Evolutionary conservation across 345 rosid genomes (phyloP).

Genomic region (Salix viminalis): DNA sequence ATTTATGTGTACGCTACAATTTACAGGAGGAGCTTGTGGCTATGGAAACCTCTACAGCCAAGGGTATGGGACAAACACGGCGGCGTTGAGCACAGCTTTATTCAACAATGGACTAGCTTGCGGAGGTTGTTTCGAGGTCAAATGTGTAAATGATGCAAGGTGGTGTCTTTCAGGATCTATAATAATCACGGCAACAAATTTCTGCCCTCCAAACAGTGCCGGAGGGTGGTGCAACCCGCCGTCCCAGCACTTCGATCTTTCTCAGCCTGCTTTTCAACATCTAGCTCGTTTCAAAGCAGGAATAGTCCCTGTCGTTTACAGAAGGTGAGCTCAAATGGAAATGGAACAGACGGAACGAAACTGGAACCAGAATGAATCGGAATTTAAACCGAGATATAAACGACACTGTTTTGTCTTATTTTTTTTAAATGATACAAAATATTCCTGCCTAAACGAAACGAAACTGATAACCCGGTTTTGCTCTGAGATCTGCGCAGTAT

Average conservation of each 20-base stretch:
- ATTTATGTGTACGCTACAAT: neutral
- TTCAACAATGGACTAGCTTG: constrained; percentile 24
- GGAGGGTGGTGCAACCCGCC: constrained; percentile 34
- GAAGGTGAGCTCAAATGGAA: constrained; percentile 8
- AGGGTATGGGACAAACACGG: constrained; percentile 29
- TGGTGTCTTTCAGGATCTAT: constrained; percentile 28
- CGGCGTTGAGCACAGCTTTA: constrained; percentile 27
- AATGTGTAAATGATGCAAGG: constrained; percentile 18
- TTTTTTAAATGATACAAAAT: too few relatives aligned
- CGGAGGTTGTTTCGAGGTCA: constrained; percentile 27
- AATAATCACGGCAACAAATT: constrained; percentile 23
- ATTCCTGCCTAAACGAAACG: too few relatives aligned
- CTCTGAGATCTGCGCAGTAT: neutral
- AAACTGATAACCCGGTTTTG: neutral
- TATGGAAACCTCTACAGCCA: constrained; percentile 24
- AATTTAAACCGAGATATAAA: too few relatives aligned
- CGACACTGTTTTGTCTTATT: too few relatives aligned
- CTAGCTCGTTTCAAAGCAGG: constrained; percentile 28
- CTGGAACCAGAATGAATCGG: too few relatives aligned
- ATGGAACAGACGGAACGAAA: too few relatives aligned
- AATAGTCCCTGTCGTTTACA: constrained; percentile 22
- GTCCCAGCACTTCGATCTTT: constrained; percentile 24
- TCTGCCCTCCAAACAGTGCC: constrained; percentile 30
- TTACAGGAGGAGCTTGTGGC: constrained; percentile 27
- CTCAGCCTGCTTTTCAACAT: constrained; percentile 26